Percentiles rank a stretch among this genome's conserved stretches.
phyloP scores from a whole-genome alignment of 345 rosid genomes.

The Brassica napus region Da-Ae NC_063440.1:18240501-18241000 shows the following conservation, averaged over 20 bases:
- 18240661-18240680: not conserved
- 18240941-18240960: conserved; percentile 1
- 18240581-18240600: not conserved
- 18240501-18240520: not conserved
- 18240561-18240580: not conserved
- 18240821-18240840: not conserved
- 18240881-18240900: conserved; percentile 14
- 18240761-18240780: not conserved
- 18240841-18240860: not conserved
- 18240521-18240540: not conserved
- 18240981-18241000: conserved; percentile 3
- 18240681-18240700: not conserved
- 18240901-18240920: not conserved
- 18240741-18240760: not conserved
- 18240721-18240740: not conserved
- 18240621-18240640: not conserved
- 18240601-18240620: not conserved
- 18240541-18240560: not conserved
- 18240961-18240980: conserved; percentile 8
- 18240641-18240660: not conserved
- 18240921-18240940: not conserved
- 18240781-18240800: not conserved
- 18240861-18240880: conserved; percentile 8
- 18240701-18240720: not conserved
- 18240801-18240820: not conserved